Evolutionary conservation across 768 basidiomycete species (phyloP).

Genomic region (Tremella yokohamensis): DNA sequence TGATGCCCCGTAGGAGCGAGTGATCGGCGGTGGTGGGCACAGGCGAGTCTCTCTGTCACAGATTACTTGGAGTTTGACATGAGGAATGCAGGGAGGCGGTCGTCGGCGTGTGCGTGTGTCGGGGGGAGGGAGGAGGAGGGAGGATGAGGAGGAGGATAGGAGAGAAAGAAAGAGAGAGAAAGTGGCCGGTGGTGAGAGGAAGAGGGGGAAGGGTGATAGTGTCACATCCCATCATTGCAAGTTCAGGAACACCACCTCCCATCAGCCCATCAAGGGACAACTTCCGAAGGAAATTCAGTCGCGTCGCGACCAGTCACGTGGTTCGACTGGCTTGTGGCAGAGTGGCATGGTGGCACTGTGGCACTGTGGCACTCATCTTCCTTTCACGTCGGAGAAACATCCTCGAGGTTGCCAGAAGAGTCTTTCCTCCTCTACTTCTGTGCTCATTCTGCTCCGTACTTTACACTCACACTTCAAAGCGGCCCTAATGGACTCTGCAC

Average conservation of each 20-base stretch:
- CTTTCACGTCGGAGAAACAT: too few relatives aligned
- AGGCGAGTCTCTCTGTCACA: neutral
- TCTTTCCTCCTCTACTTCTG: too few relatives aligned
- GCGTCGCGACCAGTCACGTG: neutral
- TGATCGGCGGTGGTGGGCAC: neutral
- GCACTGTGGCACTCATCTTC: neutral
- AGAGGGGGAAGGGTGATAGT: neutral
- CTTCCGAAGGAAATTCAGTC: neutral
- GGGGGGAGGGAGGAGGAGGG: constrained; percentile 5
- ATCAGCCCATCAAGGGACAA: too few relatives aligned
- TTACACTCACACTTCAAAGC: too few relatives aligned
- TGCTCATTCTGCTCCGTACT: too few relatives aligned
- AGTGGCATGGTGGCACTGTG: neutral
- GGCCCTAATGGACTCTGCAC: too few relatives aligned
- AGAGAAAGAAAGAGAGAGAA: neutral
- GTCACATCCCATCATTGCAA: too few relatives aligned
- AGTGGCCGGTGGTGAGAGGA: neutral
- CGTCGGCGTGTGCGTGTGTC: neutral
- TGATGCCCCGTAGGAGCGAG: too few relatives aligned
- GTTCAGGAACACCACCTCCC: too few relatives aligned
- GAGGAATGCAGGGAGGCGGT: neutral
- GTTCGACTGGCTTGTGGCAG: neutral
- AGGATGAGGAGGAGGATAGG: constrained; percentile 4
- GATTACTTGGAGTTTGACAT: neutral
- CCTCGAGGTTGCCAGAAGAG: too few relatives aligned